phyloP scores from a whole-genome alignment of 257 asterid species.

The Forsythia suspensa region DNA sequence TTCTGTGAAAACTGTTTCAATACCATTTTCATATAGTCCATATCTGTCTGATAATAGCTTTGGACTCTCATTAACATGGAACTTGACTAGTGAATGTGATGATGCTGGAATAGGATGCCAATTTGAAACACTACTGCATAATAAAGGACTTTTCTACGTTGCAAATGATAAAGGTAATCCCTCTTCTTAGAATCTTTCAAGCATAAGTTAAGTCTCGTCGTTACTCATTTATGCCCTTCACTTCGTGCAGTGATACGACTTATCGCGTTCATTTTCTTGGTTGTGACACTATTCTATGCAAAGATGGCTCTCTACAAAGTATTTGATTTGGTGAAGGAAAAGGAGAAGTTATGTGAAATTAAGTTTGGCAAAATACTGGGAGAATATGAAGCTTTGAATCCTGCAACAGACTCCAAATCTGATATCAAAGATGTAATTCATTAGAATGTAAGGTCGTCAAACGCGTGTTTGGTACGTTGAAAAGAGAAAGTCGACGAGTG shows the following conservation, averaged over 20 bases:
- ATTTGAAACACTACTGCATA: background rate
- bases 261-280: slow-evolving; percentile 7
- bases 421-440: too few species aligned
- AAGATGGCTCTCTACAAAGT: background rate
- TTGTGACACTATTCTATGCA: slow-evolving; percentile 24
- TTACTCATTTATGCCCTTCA: too few species aligned
- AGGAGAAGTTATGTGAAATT: background rate
- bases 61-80: slow-evolving; percentile 52
- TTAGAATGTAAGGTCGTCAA: too few species aligned
- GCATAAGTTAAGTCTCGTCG: too few species aligned
- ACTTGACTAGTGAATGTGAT: background rate
- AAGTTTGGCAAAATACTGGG: slow-evolving; percentile 14
- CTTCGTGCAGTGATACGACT: slow-evolving; percentile 22
- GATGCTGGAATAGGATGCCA: background rate
- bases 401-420: background rate
- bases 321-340: slow-evolving; percentile 1
- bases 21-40: slow-evolving; percentile 51
- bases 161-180: slow-evolving; percentile 13
- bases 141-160: background rate
- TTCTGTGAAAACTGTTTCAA: slow-evolving; percentile 28
- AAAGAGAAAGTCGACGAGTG: too few species aligned
- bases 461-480: too few species aligned
- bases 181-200: background rate
- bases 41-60: slow-evolving; percentile 47
- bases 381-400: slow-evolving; percentile 12